Base-by-base conservation (phyloP, 2,329 filamentous ascomycete species). In the Berkeleyomyces basicola region DNA sequence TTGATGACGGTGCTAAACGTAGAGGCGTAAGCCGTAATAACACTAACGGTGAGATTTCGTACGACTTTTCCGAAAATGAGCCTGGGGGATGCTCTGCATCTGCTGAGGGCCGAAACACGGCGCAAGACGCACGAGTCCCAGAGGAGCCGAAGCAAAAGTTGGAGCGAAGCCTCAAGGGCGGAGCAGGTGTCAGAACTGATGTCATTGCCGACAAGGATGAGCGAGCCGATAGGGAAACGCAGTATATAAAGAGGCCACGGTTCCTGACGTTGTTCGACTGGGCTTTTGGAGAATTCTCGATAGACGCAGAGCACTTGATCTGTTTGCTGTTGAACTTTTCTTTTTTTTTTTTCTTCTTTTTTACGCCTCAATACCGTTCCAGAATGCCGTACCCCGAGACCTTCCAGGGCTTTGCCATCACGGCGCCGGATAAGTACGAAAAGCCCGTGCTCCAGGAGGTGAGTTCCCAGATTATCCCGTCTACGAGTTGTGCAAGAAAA, bases 321-420 rank as follows among this genome's bases (percentile, higher is more conserved):
- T 23, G 23, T 23, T 23, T 23, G 23, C 2, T 23, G 1, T 23
- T 23, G 31, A 49, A 57, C n/a, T 57, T 57, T 2, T 11, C 51
- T 31, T 14, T 23, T 7, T 9, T 37, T 49, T 4, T 51, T 39
- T 16, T 6, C 36, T 46, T 55, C 6, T 7, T 42, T 39, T 3
- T 4, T 59, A 23, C 57, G 14, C 14, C 39, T 42, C 11, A n/a
- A 42, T 14, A 33, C 33, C 4, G n/a, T 6, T 37, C 9, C 23
- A 39, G 10, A 7, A 81, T 81, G 78, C 73, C 78, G 55, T 78
- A 81, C 68, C 79, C 80, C 68, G 81, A 84, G 46, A 78, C 81
- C 67, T 84, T 83, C 72, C 77, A 75, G 63, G 80, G 82, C 66
- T 84, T 84, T 74, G 80, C 83, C 73, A 78, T 83, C 69, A 72